A percentile compares a stretch with the other conserved stretches of the same genome.
These are phyloP conservation scores for Pseudocercospora fuligena DNA, from an alignment of 2,329 filamentous ascomycete genomes.

Conservation along the genomic window DNA sequence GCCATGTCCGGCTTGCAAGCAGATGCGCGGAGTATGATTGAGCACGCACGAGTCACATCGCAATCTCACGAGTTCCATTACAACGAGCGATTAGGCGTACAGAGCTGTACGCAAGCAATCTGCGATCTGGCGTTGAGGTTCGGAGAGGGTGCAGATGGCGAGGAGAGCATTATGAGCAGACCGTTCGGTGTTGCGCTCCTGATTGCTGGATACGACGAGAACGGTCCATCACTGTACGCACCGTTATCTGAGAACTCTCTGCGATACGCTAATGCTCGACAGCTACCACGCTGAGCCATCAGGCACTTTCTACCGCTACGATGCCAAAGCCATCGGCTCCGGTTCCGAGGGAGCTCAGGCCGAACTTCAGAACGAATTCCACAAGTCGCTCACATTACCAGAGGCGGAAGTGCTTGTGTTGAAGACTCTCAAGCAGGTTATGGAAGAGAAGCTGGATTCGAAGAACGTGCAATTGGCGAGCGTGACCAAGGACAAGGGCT, in stretches of 20 bases:
- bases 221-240: conserved; percentile 82
- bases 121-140: conserved; percentile 96
- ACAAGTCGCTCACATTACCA: conserved; percentile 90
- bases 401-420: conserved; percentile 95
- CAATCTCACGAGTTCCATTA: conserved; percentile 99
- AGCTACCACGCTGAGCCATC: conserved; percentile 97
- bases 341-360: conserved; percentile 97
- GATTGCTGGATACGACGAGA: conserved; percentile 96
- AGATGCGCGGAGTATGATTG: conserved; percentile 95
- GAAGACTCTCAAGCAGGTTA: conserved; percentile 99
- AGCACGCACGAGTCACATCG: conserved; percentile 93
- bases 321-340: conserved; percentile 97
- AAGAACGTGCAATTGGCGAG: conserved; percentile 99
- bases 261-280: conserved; percentile 12
- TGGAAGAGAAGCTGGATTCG: conserved; percentile 98
- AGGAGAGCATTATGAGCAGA: conserved; percentile 95
- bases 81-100: conserved; percentile 89
- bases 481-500: conserved; percentile 96
- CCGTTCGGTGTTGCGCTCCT: conserved; percentile 96
- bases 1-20: conserved; percentile 98
- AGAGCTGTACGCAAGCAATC: conserved; percentile 98
- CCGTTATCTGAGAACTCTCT: conserved; percentile 8
- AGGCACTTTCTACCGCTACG: conserved; percentile 98
- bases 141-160: conserved; percentile 77
- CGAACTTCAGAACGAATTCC: conserved; percentile 97